phyloP scores from a whole-genome alignment of 2,329 filamentous ascomycete species.

The Fusarium nodosum region DNA sequence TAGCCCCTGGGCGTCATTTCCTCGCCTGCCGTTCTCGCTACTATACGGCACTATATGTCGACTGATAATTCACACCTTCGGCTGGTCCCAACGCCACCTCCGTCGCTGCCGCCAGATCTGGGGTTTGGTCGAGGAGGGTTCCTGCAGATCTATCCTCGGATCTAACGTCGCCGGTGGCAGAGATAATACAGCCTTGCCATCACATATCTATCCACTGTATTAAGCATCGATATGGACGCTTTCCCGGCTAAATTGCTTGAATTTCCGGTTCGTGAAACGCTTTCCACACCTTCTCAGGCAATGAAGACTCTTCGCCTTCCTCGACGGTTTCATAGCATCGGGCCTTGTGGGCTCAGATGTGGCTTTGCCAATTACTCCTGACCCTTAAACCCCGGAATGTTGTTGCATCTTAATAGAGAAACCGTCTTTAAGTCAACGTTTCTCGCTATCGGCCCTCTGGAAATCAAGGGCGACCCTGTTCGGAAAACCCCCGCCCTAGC shows the following conservation, averaged over 20 bases:
- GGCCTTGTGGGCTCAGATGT: constrained; percentile 4
- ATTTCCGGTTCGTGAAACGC: background rate
- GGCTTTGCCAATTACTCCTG: constrained; percentile 13
- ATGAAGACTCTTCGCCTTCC: constrained; percentile 22
- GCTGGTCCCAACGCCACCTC: constrained; percentile 26
- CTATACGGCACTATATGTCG: constrained; percentile 2
- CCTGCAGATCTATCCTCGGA: constrained; percentile 46
- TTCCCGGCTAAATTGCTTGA: constrained; percentile 18
- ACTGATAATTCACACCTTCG: constrained; percentile 21
- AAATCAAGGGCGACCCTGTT: constrained; percentile 27
- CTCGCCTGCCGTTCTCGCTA: constrained; percentile 21
- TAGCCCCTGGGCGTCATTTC: constrained; percentile 17
- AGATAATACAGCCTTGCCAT: constrained; percentile 26
- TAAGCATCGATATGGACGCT: background rate
- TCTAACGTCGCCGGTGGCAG: constrained; percentile 30
- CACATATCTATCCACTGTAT: constrained; percentile 10
- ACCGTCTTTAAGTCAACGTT: background rate
- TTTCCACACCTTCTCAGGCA: constrained; percentile 7
- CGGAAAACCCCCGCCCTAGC: constrained; percentile 1
- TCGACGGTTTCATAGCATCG: constrained; percentile 10
- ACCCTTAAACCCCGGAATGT: constrained; percentile 14
- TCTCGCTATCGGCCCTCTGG: constrained; percentile 13
- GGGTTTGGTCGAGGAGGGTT: constrained; percentile 45
- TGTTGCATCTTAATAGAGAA: constrained; percentile 3
- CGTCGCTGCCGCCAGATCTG: constrained; percentile 44